Evolutionary conservation across 1,284 basidiomycete species (phyloP).

Genomic region (Vanrija sp.): DNA sequence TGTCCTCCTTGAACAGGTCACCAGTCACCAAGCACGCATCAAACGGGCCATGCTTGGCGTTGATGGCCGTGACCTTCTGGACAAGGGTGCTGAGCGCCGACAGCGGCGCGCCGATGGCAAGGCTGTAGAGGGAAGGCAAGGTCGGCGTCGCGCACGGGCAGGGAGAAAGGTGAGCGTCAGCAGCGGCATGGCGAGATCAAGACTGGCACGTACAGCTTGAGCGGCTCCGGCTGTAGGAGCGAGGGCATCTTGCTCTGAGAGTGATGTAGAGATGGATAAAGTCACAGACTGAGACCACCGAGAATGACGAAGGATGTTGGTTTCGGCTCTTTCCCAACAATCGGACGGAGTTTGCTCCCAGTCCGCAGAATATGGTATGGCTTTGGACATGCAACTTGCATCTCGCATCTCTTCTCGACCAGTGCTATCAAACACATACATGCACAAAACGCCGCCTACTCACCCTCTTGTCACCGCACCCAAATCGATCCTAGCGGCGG

Average conservation of each 20-base stretch:
- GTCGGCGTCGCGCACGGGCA: not conserved
- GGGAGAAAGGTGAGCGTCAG: not conserved
- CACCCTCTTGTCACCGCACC: not conserved
- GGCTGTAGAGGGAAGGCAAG: conserved; percentile 52
- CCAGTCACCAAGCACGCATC: conserved; percentile 80
- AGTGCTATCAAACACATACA: not conserved
- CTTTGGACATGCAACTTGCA: not conserved
- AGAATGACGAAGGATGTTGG: not conserved
- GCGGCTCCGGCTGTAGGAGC: conserved; percentile 2
- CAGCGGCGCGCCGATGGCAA: conserved; percentile 80
- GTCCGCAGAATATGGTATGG: no score
- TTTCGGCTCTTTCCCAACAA: no score
- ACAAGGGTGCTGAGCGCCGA: conserved; percentile 72
- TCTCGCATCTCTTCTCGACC: not conserved
- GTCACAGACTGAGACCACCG: not conserved
- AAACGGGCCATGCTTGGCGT: conserved; percentile 92
- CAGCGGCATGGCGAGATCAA: not conserved
- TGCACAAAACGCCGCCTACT: not conserved
- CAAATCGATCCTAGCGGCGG: not conserved
- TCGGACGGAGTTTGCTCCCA: no score
- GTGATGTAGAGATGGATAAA: not conserved
- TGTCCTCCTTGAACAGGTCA: conserved; percentile 76
- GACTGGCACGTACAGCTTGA: conserved; percentile 7
- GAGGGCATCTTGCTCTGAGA: not conserved
- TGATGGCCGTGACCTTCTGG: conserved; percentile 76